Evolutionary conservation across 2,329 filamentous ascomycete species (phyloP), one percentile per base, ranked within the genome.

Genomic region (Stagonosporopsis chrysanthemi): DNA sequence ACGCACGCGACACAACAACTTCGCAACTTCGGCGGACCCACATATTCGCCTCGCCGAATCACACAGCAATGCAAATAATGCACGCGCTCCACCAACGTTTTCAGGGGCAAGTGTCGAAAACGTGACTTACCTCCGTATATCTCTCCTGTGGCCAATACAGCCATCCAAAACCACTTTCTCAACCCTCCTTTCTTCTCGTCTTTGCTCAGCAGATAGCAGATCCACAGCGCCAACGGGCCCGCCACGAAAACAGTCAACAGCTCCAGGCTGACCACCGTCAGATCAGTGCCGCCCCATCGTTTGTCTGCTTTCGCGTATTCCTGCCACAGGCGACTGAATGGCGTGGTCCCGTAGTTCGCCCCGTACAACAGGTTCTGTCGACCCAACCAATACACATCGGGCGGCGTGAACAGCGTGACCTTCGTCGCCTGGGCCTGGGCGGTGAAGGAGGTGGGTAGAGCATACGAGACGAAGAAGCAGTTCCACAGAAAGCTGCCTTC

Each of bases 401-500:
- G 78, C 7, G 81, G 79, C 3, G 80, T 79, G 53, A 80, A 69
- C 47, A 80, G 48, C 60, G 73, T 60, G 65, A 80, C 68, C 6
- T 65, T 65, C 31, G 65, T 67, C 22, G 73, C 70, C 44, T 71
- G 62, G 9, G 55, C 44, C 36, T 68, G 56, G 7, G 66, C 68
- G 2, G 68, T 66, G 54, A 76, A 75, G 36, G 65, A 66, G 36
- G 76, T 75, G 7, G 80, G 76, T 36, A 84, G 73, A 19, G 75
- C 69, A 44, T 78, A 77, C 68, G 81, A 87, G 65, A 83, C 83
- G 83, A 92, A 94, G 84, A 98, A 96, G 81, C 91, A 96, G 79
- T 96, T 91, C 83, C 92, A 97, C 23, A 97, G 86, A 78, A 92
- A 98, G 70, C 87, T 89, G 51, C 92, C 93, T 80, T 98, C 94